Evolutionary conservation across 345 rosid genomes (phyloP), one percentile per base, ranked within the genome.

Genomic region (Reutealis trisperma): DNA sequence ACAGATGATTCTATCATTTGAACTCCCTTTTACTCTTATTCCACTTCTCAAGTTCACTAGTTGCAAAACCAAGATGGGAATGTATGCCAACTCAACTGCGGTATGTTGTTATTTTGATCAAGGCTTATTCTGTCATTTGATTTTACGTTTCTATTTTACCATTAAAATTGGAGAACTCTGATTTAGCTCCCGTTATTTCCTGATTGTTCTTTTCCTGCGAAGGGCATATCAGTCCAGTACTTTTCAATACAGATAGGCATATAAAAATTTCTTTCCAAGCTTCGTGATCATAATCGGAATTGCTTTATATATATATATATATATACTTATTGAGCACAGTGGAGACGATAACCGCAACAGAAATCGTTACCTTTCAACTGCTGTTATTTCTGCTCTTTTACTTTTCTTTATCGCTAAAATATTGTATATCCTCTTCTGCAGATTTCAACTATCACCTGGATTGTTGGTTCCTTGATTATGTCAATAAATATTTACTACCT

Each of bases 31-130:
- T 57, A 93, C 98, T 30, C 85, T 95, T 30, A 86, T 92, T 77
- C 99, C 99, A 1, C 97, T 95, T 77, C 97, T 95, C 80, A 95
- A 95, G 76, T 95, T 95, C 84, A 95, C 98, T 57, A 90, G 96
- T 82, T 87, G 98, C 90, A 78, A 89, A 80, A 83, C 85, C 80
- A 95, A 90, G 90, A 95, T 95, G 99, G 97, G 97, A 18, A 14
- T 65, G 37, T n/a, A 85, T 63, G 93, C 81, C 66, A 95, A 95
- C 80, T 84, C 96, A 61, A 67, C 70, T 21, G 21, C 30, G 90
- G 98, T 93, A 86, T 51, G 37, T n/a, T 77, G 55, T 67, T 13
- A 21, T 47, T 66, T 47, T 18, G n/a, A 82, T 77, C 27, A 49
- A 65, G 25, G 49, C 27, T 67, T 22, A n/a, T 71, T 5, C 9